Conservation (phyloP, 768 basidiomycete genomes). For the Artomyces pyxidatus region DNA sequence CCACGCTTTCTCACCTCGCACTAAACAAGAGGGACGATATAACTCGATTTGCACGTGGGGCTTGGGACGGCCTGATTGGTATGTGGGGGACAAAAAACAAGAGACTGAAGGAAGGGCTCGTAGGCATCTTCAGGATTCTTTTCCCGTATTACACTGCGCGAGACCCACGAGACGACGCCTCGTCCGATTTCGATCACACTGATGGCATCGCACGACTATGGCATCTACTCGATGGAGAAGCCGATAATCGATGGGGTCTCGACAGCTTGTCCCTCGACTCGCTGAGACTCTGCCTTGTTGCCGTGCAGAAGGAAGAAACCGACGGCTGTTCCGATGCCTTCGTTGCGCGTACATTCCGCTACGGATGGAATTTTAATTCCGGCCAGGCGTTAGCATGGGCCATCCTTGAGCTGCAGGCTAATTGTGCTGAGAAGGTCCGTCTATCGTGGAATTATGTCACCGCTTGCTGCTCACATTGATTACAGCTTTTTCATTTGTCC, state of each 20-base stretch:
- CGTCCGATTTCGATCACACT: slow-evolving; percentile 32
- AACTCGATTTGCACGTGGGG: slow-evolving; percentile 45
- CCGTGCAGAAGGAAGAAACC: slow-evolving; percentile 11
- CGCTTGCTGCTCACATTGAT: slow-evolving; percentile 1
- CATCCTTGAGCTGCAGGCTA: slow-evolving; percentile 71
- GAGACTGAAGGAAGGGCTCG: slow-evolving; percentile 67
- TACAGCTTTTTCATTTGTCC: slow-evolving; percentile 55
- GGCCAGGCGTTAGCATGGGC: slow-evolving; percentile 74
- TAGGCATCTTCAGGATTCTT: slow-evolving; percentile 63
- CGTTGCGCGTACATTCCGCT: slow-evolving; percentile 54
- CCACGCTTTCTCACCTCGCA: slow-evolving; percentile 66
- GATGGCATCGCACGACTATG: slow-evolving; percentile 46
- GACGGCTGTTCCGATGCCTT: slow-evolving; percentile 50
- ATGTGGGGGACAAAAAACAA: slow-evolving; percentile 80
- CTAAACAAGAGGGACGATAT: slow-evolving; percentile 62
- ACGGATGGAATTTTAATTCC: slow-evolving; percentile 64
- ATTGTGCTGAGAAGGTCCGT: slow-evolving; percentile 61
- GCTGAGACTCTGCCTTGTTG: slow-evolving; percentile 45
- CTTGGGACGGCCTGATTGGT: slow-evolving; percentile 57
- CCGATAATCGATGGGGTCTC: slow-evolving; percentile 54
- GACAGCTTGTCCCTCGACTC: slow-evolving; percentile 58
- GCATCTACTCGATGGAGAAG: slow-evolving; percentile 52
- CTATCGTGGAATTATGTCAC: background rate
- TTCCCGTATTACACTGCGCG: slow-evolving; percentile 58
- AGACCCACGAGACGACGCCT: slow-evolving; percentile 10